Evolutionary conservation across 2,329 filamentous ascomycete species (phyloP).

Genomic region (Scortechinia acanthostroma): DNA sequence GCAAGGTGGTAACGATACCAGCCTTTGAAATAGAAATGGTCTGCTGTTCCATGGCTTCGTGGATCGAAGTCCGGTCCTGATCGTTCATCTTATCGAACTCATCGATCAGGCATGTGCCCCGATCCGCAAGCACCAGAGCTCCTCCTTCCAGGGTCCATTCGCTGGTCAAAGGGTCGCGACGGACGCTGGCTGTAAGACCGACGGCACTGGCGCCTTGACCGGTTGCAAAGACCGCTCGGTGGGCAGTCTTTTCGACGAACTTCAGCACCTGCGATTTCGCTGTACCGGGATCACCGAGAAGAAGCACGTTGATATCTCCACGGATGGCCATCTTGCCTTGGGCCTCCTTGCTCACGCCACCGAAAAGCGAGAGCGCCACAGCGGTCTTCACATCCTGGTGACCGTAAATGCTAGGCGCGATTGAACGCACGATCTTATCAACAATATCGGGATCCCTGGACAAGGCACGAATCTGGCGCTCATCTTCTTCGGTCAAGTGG

Average conservation of each 20-base stretch:
- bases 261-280: conserved; percentile 97
- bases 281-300: conserved; percentile 93
- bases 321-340: conserved; percentile 83
- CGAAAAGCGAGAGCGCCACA: conserved; percentile 86
- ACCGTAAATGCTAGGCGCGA: conserved; percentile 94
- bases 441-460: conserved; percentile 84
- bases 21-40: conserved; percentile 99
- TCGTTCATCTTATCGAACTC: conserved; percentile 99
- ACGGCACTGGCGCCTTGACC: conserved; percentile 95
- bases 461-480: conserved; percentile 81
- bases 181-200: conserved; percentile 92
- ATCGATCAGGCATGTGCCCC: conserved; percentile 91
- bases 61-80: conserved; percentile 93
- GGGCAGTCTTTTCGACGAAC: conserved; percentile 94
- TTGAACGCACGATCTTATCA: conserved; percentile 85
- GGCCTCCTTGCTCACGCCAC: conserved; percentile 86
- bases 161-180: conserved; percentile 86
- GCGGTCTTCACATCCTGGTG: conserved; percentile 97
- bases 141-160: conserved; percentile 98
- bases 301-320: conserved; percentile 94
- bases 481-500: conserved; percentile 88
- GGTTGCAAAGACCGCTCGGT: conserved; percentile 92
- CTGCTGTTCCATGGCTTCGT: conserved; percentile 99
- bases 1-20: conserved; percentile 92
- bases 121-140: conserved; percentile 87